Base-by-base conservation (phyloP, 1,284 basidiomycete genomes). In the Austropuccinia psidii region DNA sequence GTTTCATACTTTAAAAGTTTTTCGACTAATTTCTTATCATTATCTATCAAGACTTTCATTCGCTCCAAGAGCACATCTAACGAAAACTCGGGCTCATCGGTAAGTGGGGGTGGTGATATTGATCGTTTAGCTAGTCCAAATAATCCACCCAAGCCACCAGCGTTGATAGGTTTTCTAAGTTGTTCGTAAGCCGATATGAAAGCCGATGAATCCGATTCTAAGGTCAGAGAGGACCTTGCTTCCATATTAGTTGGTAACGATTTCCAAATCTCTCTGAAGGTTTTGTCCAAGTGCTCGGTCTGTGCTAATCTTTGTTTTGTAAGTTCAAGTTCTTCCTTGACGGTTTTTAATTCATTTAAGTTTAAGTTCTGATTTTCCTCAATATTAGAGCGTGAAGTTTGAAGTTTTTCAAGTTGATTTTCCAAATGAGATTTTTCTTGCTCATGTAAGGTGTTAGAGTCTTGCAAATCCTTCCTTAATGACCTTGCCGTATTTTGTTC, bases 61-160 rank as follows among this genome's bases (percentile, higher is more conserved):
- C 39, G 37, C 15, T 68, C 52, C 21, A 68, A 7, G 3, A 43
- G 13, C 1, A 3, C 2, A 21, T 68, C 66, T 37, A 54, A 39
- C 3, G 52, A 43, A 52, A 39, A 68, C 3, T 68, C 66, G 0
- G n/a, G 19, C 24, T 24, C 21, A 33, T 31, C n/a, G 13, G 35
- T 27, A 21, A 37, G 47, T 33, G 45, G 11, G 27, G 24, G 43
- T 31, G 43, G 5, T 24, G 3, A 27, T n/a, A n/a, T 24, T 4
- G 45, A 0, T 8, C 64, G 45, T 39, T 66, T 66, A n/a, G 45
- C 64, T 31, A 66, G 47, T n/a, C 64, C 64, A 27, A 66, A 66
- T 6, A 66, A 50, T 7, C 64, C 64, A n/a, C 64, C 64, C 7
- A 66, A 35, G 4, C 62, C 27, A 37, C 35, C 43, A 21, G 8